These are phyloP conservation scores for Sideroxylon spinosum DNA, from an alignment of 179 eudicot species.

Conservation along the genomic window DNA sequence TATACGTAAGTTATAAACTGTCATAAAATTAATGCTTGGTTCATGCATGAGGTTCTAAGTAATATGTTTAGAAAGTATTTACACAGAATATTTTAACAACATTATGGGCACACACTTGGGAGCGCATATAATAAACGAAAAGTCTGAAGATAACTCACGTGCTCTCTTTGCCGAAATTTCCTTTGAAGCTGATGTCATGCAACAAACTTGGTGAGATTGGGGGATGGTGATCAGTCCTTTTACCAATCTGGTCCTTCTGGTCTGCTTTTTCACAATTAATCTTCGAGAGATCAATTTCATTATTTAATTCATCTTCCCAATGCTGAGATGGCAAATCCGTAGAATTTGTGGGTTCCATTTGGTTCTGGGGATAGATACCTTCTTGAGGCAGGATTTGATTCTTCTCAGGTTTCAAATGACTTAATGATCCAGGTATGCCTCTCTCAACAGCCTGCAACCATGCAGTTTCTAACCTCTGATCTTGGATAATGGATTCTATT, in stretches of 20 bases:
- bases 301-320: conserved; percentile 75
- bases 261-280: conserved; percentile 41
- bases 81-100: too few species aligned
- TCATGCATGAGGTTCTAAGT: too few species aligned
- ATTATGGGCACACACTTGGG: too few species aligned
- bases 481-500: conserved; percentile 83
- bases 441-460: conserved; percentile 93
- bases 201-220: conserved; percentile 86
- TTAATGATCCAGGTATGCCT: conserved; percentile 75
- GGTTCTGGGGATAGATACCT: conserved; percentile 36
- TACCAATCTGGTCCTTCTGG: conserved; percentile 51
- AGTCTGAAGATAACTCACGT: conserved; percentile 44
- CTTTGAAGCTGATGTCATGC: conserved; percentile 56
- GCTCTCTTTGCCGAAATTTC: conserved; percentile 59
- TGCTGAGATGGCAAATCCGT: conserved; percentile 49
- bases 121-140: background rate
- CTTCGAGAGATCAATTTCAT: conserved; percentile 62
- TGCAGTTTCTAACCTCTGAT: conserved; percentile 94
- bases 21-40: too few species aligned
- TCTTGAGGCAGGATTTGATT: conserved; percentile 94
- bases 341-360: conserved; percentile 22
- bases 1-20: too few species aligned
- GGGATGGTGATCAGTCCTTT: conserved; percentile 37
- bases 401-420: conserved; percentile 69
- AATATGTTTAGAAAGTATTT: too few species aligned